Evolutionary conservation across 768 basidiomycete genomes (phyloP).

Genomic region (Xerocomus brunneocitrinus): DNA sequence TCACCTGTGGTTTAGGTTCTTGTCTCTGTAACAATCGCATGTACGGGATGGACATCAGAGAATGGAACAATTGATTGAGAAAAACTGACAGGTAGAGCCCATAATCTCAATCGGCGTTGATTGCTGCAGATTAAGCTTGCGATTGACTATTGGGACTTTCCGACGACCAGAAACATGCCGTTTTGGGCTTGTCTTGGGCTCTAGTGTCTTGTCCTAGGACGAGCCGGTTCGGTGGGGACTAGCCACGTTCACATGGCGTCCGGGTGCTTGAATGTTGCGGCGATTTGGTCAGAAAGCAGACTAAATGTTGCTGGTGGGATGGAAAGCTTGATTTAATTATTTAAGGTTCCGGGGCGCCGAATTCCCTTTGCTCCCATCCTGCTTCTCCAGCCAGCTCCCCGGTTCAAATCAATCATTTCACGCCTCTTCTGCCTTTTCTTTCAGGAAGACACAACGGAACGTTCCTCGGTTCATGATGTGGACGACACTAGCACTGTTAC

Average conservation of each 20-base stretch:
- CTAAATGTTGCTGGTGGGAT: not conserved
- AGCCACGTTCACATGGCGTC: not conserved
- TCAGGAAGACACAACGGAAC: not conserved
- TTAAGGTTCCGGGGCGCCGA: not conserved
- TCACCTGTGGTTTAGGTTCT: not conserved
- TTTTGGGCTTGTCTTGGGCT: not conserved
- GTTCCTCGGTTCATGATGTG: not conserved
- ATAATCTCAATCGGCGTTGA: not conserved
- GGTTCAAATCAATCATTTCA: not conserved
- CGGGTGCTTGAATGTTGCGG: not conserved
- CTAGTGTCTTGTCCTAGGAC: not conserved
- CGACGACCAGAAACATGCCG: not conserved
- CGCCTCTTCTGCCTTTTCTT: not conserved
- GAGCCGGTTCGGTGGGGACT: slow-evolving; percentile 10
- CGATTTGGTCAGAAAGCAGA: not conserved
- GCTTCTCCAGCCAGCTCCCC: not conserved
- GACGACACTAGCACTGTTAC: not conserved
- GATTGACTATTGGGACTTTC: not conserved
- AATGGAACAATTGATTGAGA: not conserved
- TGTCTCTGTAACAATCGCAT: not conserved
- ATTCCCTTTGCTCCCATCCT: not conserved
- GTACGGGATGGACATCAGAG: not conserved
- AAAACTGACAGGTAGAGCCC: not conserved
- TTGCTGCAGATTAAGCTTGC: not conserved
- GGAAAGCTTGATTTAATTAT: not conserved